Conservation (phyloP, 495 filamentous ascomycete genomes). For the Aspergillus bertholletiae region DNA sequence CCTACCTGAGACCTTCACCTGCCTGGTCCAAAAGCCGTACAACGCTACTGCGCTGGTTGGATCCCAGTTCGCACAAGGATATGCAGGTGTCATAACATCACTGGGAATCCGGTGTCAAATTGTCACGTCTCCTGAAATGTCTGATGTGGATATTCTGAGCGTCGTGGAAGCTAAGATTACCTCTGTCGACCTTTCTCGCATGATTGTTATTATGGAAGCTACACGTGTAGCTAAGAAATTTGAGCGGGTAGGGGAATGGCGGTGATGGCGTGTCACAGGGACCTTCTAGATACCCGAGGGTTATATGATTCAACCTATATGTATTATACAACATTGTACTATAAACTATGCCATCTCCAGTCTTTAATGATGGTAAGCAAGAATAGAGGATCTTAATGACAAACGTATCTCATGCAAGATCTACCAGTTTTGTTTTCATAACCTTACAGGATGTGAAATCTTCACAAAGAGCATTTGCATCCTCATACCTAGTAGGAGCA, state of each 20-base stretch:
- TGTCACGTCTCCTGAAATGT: conserved; percentile 24
- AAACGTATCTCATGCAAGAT: too few relatives aligned
- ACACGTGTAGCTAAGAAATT: conserved; percentile 41
- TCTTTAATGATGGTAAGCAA: background rate
- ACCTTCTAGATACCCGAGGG: background rate
- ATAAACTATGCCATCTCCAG: background rate
- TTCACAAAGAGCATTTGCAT: too few relatives aligned
- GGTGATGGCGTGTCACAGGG: background rate
- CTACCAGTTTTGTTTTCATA: too few relatives aligned
- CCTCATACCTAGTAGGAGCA: too few relatives aligned
- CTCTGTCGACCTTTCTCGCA: conserved; percentile 50
- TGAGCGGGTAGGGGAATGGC: conserved; percentile 35
- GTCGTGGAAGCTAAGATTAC: conserved; percentile 56
- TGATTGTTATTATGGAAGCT: conserved; percentile 50
- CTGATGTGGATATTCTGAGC: conserved; percentile 42
- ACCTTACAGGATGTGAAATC: too few relatives aligned
- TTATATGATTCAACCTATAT: background rate
- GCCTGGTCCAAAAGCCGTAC: conserved; percentile 41
- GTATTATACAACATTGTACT: background rate
- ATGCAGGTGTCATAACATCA: conserved; percentile 28
- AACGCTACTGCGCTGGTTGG: conserved; percentile 29
- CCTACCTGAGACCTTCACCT: conserved; percentile 61
- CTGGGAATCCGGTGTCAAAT: conserved; percentile 31
- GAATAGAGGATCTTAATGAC: background rate
- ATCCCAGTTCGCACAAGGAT: conserved; percentile 14